Evolutionary conservation across 2,329 filamentous ascomycete genomes (phyloP), one percentile per base, ranked within the genome.

Genomic region (Exophiala calicioides): DNA sequence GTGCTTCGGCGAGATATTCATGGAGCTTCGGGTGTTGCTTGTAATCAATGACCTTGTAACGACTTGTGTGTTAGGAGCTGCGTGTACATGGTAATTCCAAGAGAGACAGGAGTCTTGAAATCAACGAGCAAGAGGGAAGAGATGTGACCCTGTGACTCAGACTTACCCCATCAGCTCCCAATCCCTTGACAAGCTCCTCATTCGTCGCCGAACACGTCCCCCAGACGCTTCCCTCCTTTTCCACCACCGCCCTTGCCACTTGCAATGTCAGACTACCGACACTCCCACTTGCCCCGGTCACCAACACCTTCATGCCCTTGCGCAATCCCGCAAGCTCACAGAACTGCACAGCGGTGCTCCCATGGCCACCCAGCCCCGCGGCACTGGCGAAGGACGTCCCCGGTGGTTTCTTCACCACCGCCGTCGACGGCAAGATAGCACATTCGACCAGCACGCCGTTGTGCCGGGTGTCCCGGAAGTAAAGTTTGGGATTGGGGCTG

Each of bases 91-190:
- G n/a, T n/a, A n/a, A n/a, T n/a, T n/a, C n/a, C n/a, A n/a, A n/a
- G n/a, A n/a, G n/a, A n/a, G n/a, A n/a, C n/a, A n/a, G n/a, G n/a
- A n/a, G n/a, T n/a, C n/a, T n/a, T n/a, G n/a, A n/a, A n/a, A n/a
- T n/a, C n/a, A n/a, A n/a, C n/a, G n/a, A n/a, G n/a, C n/a, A n/a
- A n/a, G n/a, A n/a, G n/a, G n/a, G n/a, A n/a, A n/a, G n/a, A n/a
- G n/a, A n/a, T n/a, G n/a, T n/a, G n/a, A n/a, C n/a, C n/a, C n/a
- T n/a, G n/a, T n/a, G n/a, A n/a, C n/a, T n/a, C n/a, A n/a, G n/a
- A 46, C n/a, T 26, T 19, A 54, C 51, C 31, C 48, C 44, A 36
- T 54, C 44, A 19, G 44, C 51, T 13, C 47, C 47, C 13, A 50
- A 23, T 2, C 29, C 29, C 24, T 29, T 31, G 7, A 52, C 43